Conservation (phyloP, 306 rosid species). For the Glycine soja region DNA sequence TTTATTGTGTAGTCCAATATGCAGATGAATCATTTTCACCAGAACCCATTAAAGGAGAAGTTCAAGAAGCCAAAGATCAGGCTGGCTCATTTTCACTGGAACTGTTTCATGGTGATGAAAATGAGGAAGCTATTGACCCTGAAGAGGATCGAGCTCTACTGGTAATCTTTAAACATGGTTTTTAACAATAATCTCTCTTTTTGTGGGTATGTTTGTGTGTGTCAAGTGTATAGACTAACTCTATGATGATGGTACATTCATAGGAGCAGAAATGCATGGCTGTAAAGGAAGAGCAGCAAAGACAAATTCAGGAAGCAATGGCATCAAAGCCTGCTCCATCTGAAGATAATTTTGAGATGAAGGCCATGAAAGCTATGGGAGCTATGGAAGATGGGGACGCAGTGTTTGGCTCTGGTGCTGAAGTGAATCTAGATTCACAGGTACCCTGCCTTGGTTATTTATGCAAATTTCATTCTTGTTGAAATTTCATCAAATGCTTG, state of each 20-base stretch:
- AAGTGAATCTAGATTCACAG: conserved; percentile 21
- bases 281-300: neutral
- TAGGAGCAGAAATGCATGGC: neutral
- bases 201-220: neutral
- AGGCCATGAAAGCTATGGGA: conserved; percentile 16
- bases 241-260: neutral
- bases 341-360: conserved; percentile 17
- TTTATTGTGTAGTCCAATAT: neutral
- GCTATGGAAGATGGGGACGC: conserved; percentile 4
- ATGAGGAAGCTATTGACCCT: neutral
- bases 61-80: too few relatives aligned
- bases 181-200: neutral
- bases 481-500: neutral
- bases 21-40: conserved; percentile 5
- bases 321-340: conserved; percentile 19
- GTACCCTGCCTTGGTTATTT: neutral
- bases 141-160: neutral
- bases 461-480: neutral
- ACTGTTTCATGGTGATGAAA: neutral
- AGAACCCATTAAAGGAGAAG: too few relatives aligned
- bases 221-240: neutral
- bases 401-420: neutral
- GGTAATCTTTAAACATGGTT: neutral
- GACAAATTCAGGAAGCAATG: conserved; percentile 7
- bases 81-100: neutral